Conservation (phyloP, 371 early-diverging fungal genomes). For the Circinella umbellata region DNA sequence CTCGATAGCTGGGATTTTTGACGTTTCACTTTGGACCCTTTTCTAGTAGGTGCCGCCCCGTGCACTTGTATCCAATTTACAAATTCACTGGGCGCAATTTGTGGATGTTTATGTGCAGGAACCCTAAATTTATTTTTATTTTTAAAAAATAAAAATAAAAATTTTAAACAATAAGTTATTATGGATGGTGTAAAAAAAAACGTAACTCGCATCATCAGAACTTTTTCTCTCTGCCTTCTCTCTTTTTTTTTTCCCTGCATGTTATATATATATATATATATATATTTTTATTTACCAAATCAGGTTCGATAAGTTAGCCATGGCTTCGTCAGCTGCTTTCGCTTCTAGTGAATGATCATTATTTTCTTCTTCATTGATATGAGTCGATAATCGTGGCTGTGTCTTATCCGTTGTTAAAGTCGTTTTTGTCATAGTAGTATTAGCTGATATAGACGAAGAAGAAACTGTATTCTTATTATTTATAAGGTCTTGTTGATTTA, state of each 20-base stretch:
- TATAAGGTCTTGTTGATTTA: too few species aligned
- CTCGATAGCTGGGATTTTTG: conserved; percentile 39
- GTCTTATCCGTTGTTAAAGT: not conserved
- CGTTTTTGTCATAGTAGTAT: not conserved
- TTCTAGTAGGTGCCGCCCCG: conserved; percentile 41
- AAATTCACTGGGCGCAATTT: conserved; percentile 36
- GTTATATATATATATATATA: too few species aligned
- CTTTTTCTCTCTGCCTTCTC: not conserved
- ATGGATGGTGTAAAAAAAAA: too few species aligned
- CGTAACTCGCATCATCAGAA: too few species aligned
- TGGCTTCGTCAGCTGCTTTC: conserved; percentile 8
- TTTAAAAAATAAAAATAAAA: too few species aligned
- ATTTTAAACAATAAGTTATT: too few species aligned
- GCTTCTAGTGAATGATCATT: not conserved
- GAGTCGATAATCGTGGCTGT: too few species aligned
- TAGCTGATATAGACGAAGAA: too few species aligned
- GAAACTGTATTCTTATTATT: too few species aligned
- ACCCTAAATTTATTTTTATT: too few species aligned
- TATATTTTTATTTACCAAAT: conserved; percentile 25
- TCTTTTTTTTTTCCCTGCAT: not conserved
- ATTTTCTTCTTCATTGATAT: not conserved
- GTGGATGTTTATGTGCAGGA: conserved; percentile 33
- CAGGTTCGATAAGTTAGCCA: conserved; percentile 18
- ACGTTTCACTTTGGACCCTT: conserved; percentile 43
- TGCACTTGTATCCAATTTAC: conserved; percentile 26